These are phyloP conservation scores for Trichophyton simii DNA, from an alignment of 2,329 filamentous ascomycete species.

Conservation along the genomic window DNA sequence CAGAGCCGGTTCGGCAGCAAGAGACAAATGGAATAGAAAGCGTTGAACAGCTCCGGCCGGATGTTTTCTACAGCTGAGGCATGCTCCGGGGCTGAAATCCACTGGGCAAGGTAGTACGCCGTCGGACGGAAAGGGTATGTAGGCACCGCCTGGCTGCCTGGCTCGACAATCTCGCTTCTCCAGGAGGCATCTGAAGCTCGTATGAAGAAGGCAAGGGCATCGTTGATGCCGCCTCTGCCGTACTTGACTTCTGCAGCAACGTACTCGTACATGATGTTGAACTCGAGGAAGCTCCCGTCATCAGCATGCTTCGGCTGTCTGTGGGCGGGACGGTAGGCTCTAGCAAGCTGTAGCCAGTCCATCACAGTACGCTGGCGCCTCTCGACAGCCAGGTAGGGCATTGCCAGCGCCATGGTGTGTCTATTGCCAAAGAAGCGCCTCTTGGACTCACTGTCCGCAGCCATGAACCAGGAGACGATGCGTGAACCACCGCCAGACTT, in stretches of 20 bases:
- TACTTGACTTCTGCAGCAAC: slow-evolving; percentile 24
- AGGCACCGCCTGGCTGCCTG: not conserved
- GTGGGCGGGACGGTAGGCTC: slow-evolving; percentile 16
- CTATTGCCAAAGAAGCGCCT: slow-evolving; percentile 22
- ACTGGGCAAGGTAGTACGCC: slow-evolving; percentile 18
- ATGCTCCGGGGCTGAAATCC: slow-evolving; percentile 17
- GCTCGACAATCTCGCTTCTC: not conserved
- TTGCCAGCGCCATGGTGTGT: slow-evolving; percentile 16
- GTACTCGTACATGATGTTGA: slow-evolving; percentile 21
- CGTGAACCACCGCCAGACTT: slow-evolving; percentile 23
- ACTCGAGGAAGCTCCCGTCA: slow-evolving; percentile 8
- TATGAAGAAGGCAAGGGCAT: slow-evolving; percentile 23
- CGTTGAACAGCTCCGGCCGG: slow-evolving; percentile 22
- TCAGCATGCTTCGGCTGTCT: slow-evolving; percentile 8
- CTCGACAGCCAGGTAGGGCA: slow-evolving; percentile 32
- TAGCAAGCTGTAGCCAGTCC: slow-evolving; percentile 25
- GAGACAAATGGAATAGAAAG: slow-evolving; percentile 16
- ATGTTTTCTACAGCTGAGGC: slow-evolving; percentile 18
- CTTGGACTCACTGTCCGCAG: slow-evolving; percentile 23
- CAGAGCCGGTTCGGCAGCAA: slow-evolving; percentile 14
- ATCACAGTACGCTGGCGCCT: slow-evolving; percentile 23
- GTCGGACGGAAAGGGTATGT: slow-evolving; percentile 16
- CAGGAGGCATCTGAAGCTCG: slow-evolving; percentile 13
- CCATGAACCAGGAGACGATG: slow-evolving; percentile 30
- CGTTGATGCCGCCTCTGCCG: slow-evolving; percentile 25